phyloP scores from a whole-genome alignment of 73 alveolate species.

The Symbiodinium pilosum region DNA sequence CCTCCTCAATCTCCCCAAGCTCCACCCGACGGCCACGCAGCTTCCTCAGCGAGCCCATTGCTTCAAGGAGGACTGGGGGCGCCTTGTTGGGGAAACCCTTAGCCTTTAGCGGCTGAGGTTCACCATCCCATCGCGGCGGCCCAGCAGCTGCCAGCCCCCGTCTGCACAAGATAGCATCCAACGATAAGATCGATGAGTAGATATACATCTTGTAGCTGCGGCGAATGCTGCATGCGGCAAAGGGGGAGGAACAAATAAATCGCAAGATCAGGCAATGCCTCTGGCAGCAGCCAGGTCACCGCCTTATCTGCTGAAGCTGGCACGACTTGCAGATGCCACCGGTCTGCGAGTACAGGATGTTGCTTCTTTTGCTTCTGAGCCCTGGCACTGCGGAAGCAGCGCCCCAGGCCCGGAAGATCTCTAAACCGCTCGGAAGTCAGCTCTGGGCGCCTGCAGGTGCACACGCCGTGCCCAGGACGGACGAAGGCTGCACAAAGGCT shows the following conservation, averaged over 20 bases:
- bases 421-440: conserved; percentile 52
- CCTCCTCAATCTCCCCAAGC: conserved; percentile 75
- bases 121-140: conserved; percentile 89
- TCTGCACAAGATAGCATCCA: background rate
- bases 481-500: background rate
- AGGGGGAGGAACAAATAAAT: no score
- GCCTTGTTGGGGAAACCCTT: no score
- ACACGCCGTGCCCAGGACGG: no score
- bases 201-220: no score
- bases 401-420: background rate
- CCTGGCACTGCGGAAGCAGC: conserved; percentile 51
- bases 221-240: no score
- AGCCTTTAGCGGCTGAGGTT: background rate
- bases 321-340: no score
- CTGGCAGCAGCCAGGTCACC: conserved; percentile 49
- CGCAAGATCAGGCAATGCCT: no score
- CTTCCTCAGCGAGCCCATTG: conserved; percentile 24
- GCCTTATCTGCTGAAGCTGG: conserved; percentile 17
- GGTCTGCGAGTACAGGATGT: no score
- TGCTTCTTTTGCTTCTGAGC: background rate
- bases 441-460: conserved; percentile 77
- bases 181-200: no score
- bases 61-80: background rate
- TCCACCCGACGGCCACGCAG: conserved; percentile 85
- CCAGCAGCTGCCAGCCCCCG: conserved; percentile 68